These are phyloP conservation scores for Choiromyces venosus DNA, from an alignment of 495 filamentous ascomycete genomes.

Conservation along the genomic window DNA sequence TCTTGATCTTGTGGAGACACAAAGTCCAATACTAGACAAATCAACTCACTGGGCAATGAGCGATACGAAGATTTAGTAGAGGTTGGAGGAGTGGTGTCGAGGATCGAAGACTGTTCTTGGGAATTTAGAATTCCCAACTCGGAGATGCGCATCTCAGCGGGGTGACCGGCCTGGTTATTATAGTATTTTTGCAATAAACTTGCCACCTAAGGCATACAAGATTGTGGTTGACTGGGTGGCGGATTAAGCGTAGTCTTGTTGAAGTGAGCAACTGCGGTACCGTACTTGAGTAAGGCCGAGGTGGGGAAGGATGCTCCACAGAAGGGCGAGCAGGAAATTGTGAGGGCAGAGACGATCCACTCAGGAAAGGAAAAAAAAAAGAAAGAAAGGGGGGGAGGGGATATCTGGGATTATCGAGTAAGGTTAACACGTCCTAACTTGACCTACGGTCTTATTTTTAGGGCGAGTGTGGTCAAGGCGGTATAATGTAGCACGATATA, in stretches of 20 bases:
- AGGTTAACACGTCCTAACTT: neutral
- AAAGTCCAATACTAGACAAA: conserved; percentile 34
- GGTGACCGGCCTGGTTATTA: neutral
- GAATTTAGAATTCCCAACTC: neutral
- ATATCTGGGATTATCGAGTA: neutral
- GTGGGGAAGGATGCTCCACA: neutral
- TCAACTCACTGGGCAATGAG: conserved; percentile 32
- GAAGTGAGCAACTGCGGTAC: neutral
- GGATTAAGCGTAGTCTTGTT: neutral
- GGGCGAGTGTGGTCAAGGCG: neutral
- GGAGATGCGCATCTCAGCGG: neutral
- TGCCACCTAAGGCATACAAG: no score
- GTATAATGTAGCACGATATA: neutral
- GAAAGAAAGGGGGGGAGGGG: no score
- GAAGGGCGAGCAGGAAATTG: neutral
- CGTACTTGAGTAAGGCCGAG: neutral
- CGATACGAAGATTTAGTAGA: neutral
- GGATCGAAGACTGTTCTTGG: conserved; percentile 13
- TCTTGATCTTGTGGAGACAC: conserved; percentile 25
- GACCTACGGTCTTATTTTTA: neutral
- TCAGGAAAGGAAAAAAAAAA: neutral
- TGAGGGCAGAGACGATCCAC: neutral
- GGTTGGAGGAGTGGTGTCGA: conserved; percentile 29
- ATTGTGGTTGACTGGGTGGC: neutral
- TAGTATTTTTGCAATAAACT: no score